These are phyloP conservation scores for Phoma sp. DNA, from an alignment of 2,329 filamentous ascomycete species.

Conservation along the genomic window DNA sequence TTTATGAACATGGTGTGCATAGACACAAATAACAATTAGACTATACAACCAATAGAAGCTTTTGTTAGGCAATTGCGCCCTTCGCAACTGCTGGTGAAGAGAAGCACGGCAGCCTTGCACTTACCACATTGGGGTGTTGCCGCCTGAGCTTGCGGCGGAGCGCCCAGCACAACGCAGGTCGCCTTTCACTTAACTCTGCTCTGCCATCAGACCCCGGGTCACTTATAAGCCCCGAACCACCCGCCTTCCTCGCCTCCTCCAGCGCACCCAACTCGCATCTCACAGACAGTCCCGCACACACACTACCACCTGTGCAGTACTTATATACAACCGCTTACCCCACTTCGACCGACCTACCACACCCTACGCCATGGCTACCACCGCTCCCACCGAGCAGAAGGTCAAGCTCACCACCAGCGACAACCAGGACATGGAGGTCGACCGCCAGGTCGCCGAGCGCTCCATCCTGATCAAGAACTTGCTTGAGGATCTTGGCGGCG, in stretches of 20 bases:
- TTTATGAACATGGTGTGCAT: too few species aligned
- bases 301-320: slow-evolving; percentile 2
- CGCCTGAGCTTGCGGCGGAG: slow-evolving; percentile 13
- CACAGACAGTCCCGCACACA: neutral
- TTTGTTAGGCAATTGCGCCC: slow-evolving; percentile 4
- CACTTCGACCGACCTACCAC: slow-evolving; percentile 21
- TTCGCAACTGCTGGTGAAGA: neutral
- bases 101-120: slow-evolving; percentile 14
- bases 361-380: slow-evolving; percentile 28
- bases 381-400: slow-evolving; percentile 18
- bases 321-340: slow-evolving; percentile 22
- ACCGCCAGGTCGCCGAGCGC: slow-evolving; percentile 84
- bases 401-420: slow-evolving; percentile 56
- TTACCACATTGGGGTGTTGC: slow-evolving; percentile 5
- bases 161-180: slow-evolving; percentile 14
- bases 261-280: slow-evolving; percentile 5
- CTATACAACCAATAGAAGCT: neutral
- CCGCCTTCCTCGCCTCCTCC: slow-evolving; percentile 10
- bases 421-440: slow-evolving; percentile 52
- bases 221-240: slow-evolving; percentile 20
- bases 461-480: slow-evolving; percentile 98
- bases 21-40: too few species aligned
- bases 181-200: slow-evolving; percentile 8
- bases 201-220: slow-evolving; percentile 5
- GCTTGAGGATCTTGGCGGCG: slow-evolving; percentile 85